Evolutionary conservation across 2,329 filamentous ascomycete genomes (phyloP).

Genomic region (Akanthomyces uredinophilus): DNA sequence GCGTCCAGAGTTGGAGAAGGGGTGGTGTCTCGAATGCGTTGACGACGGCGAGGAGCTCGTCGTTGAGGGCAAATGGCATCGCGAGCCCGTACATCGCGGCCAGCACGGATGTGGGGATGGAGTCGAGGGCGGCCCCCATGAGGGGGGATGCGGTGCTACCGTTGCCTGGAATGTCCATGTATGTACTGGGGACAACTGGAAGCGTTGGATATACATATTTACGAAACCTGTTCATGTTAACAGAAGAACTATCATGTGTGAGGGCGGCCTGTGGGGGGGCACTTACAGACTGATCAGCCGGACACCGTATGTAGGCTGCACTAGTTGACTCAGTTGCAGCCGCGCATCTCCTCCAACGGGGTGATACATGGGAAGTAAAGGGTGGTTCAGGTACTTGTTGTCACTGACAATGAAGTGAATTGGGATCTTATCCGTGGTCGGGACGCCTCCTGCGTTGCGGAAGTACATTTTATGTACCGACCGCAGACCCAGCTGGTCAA

Average conservation of each 20-base stretch:
- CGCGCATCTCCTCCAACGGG: neutral
- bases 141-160: neutral
- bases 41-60: slow-evolving; percentile 14
- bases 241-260: neutral
- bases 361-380: neutral
- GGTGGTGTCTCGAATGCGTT: slow-evolving; percentile 7
- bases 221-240: slow-evolving; percentile 12
- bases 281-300: slow-evolving; percentile 15
- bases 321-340: slow-evolving; percentile 7
- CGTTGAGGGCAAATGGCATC: slow-evolving; percentile 16
- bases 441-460: slow-evolving; percentile 33
- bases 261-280: neutral
- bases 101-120: slow-evolving; percentile 12
- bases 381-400: slow-evolving; percentile 11
- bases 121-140: neutral
- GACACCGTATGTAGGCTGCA: slow-evolving; percentile 11
- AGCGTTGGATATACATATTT: slow-evolving; percentile 16
- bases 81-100: slow-evolving; percentile 17
- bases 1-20: slow-evolving; percentile 9
- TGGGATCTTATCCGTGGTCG: slow-evolving; percentile 28
- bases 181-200: slow-evolving; percentile 13
- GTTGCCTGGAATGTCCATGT: slow-evolving; percentile 4
- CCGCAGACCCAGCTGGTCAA: slow-evolving; percentile 31
- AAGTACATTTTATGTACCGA: slow-evolving; percentile 31
- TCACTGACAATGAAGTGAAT: slow-evolving; percentile 23